A percentile compares a stretch with the other conserved stretches of the same genome.
phyloP scores from a whole-genome alignment of 2,329 filamentous ascomycete species.

The Cordyceps cateniannulata region DNA sequence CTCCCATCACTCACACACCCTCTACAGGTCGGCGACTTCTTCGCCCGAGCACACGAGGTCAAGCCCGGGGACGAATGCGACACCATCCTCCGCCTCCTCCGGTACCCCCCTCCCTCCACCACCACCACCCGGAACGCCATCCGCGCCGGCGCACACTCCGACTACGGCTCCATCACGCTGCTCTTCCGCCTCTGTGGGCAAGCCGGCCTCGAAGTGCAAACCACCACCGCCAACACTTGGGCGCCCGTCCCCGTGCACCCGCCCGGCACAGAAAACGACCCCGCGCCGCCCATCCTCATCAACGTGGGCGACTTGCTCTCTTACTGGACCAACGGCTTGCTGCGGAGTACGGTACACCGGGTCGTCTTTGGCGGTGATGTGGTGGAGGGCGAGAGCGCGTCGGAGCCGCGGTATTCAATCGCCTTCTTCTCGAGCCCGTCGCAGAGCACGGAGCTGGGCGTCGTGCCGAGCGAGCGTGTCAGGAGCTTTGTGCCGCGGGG shows the following conservation, averaged over 20 bases:
- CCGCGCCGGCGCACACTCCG: conserved; percentile 84
- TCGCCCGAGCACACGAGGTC: conserved; percentile 44
- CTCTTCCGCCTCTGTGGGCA: conserved; percentile 83
- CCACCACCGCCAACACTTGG: conserved; percentile 44
- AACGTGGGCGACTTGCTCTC: conserved; percentile 64
- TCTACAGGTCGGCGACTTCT: conserved; percentile 43
- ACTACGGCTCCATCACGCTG: conserved; percentile 69
- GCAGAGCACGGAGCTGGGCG: conserved; percentile 42
- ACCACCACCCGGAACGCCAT: conserved; percentile 52
- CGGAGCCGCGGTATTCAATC: conserved; percentile 55
- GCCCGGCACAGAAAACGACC: conserved; percentile 49
- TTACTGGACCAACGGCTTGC: conserved; percentile 85
- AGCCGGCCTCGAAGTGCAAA: conserved; percentile 77
- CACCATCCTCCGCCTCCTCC: conserved; percentile 63
- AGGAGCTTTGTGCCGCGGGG: conserved; percentile 30
- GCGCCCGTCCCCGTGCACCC: conserved; percentile 62
- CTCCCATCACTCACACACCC: not conserved
- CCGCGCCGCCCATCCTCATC: conserved; percentile 71
- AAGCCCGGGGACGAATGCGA: conserved; percentile 39
- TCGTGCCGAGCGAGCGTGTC: conserved; percentile 56
- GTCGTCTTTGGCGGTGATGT: conserved; percentile 59
- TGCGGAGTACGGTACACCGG: conserved; percentile 83
- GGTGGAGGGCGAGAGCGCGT: conserved; percentile 39
- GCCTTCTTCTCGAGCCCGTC: conserved; percentile 64
- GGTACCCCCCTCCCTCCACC: conserved; percentile 54